These are phyloP conservation scores for Haematococcus lacustris DNA, from an alignment of 139 green algal species.

Conservation along the genomic window DNA sequence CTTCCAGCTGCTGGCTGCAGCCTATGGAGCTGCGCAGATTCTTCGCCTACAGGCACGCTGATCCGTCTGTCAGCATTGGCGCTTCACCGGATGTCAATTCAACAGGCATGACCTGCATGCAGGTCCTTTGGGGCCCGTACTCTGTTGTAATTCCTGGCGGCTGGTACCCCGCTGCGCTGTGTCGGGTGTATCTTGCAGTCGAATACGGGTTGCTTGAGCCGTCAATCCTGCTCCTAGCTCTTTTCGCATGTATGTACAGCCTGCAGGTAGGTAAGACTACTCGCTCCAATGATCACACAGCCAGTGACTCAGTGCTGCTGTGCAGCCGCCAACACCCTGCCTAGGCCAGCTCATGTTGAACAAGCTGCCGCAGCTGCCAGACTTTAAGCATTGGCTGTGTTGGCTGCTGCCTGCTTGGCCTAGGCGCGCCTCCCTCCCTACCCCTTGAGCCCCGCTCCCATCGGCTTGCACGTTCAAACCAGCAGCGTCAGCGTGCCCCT, in stretches of 20 bases:
- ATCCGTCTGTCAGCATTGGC: too few relatives aligned
- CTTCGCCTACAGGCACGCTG: constrained; percentile 23
- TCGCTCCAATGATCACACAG: neutral
- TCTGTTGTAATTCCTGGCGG: constrained; percentile 16
- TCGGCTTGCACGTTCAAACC: too few relatives aligned
- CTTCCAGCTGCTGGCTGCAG: constrained; percentile 14
- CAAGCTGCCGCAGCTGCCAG: neutral
- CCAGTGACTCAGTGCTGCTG: neutral
- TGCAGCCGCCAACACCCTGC: neutral
- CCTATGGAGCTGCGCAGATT: constrained; percentile 10
- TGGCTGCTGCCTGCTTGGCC: too few relatives aligned
- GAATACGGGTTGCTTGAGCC: constrained; percentile 44
- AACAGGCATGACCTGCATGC: neutral
- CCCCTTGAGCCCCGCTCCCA: too few relatives aligned
- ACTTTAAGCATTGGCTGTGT: too few relatives aligned
- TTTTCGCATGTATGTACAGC: constrained; percentile 47
- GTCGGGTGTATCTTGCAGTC: constrained; percentile 34
- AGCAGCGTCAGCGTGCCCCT: neutral
- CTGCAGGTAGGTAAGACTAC: constrained; percentile 15
- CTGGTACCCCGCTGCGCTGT: constrained; percentile 16
- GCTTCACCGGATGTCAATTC: too few relatives aligned
- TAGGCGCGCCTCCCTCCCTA: too few relatives aligned
- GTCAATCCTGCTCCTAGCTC: constrained; percentile 32
- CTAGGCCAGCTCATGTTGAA: neutral
- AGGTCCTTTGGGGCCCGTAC: constrained; percentile 26